Conservation (phyloP, 2,329 filamentous ascomycete species). For the Neonectria sp. region DNA sequence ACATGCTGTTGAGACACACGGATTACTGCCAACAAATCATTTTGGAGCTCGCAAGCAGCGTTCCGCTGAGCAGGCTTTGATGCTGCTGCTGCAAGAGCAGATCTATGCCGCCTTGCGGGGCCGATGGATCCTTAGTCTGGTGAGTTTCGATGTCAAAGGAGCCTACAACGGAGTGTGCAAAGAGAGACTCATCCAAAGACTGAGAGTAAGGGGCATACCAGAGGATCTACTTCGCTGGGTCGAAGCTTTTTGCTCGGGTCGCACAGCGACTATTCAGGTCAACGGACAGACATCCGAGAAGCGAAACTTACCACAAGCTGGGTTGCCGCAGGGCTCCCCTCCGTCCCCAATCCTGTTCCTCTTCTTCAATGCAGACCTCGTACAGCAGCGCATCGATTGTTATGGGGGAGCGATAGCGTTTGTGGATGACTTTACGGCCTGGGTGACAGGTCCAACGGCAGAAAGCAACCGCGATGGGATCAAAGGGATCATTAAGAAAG, state of each 20-base stretch:
- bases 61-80: slow-evolving; percentile 22
- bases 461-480: slow-evolving; percentile 39
- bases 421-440: slow-evolving; percentile 47
- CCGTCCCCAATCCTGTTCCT: background rate
- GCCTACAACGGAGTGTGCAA: slow-evolving; percentile 30
- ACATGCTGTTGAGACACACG: slow-evolving; percentile 27
- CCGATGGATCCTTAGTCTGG: slow-evolving; percentile 13
- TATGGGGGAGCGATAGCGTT: slow-evolving; percentile 44
- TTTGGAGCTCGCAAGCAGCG: slow-evolving; percentile 30
- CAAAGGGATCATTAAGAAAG: slow-evolving; percentile 39
- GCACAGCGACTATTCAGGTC: slow-evolving; percentile 26
- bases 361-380: slow-evolving; percentile 45
- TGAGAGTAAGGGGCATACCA: slow-evolving; percentile 26
- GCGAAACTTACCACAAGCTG: no score
- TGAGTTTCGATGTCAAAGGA: slow-evolving; percentile 27
- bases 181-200: slow-evolving; percentile 26
- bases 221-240: slow-evolving; percentile 28
- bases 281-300: slow-evolving; percentile 18
- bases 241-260: slow-evolving; percentile 29
- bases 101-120: slow-evolving; percentile 19
- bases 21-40: slow-evolving; percentile 25
- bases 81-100: slow-evolving; percentile 30
- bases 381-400: slow-evolving; percentile 48
- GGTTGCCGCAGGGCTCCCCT: background rate
- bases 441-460: slow-evolving; percentile 36